Evolutionary conservation across 345 rosid species (phyloP), one percentile per base, ranked within the genome.

Genomic region (Pistacia integerrima): DNA sequence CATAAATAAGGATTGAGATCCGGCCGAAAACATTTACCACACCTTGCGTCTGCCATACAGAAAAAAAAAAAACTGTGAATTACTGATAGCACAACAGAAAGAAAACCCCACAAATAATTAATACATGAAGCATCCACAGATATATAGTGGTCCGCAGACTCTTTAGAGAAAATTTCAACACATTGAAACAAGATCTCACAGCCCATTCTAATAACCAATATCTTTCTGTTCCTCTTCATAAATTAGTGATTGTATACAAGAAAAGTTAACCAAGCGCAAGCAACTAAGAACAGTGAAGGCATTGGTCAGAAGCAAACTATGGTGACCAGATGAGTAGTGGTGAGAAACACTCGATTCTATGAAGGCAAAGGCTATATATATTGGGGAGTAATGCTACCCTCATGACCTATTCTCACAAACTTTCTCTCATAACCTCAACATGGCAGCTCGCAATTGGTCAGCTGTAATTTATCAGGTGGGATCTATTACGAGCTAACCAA

Each of bases 11-110:
- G 79, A 94, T 84, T 13, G 97, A 84, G 73, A 94, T 76, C 74
- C 92, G 88, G 57, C 98, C 97, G 77, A 87, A 92, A 78, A 84
- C 88, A 72, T 87, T 87, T 75, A 94, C 97, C 76, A 86, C 91
- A 8, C 94, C 92, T 80, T 89, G 89, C 97, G 91, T 87, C 97
- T 94, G 92, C 64, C 72, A 81, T 68, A 54, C 80, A 78, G 52
- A 4, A 36, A 58, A 51, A 61, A 70, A 74, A 51, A 61, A 70
- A 74, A 44, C 52, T 73, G 56, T 30, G 49, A 54, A 64, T 65
- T 28, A 33, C 1, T 41, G 10, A 30, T 35, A 30, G 64, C 65
- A 36, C 16, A 51, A 36, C 16, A 14, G 64, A 79, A 44, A 14
- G 51, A 36, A 30, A 28, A 38, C 18, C 14, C 22, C 8, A 22